Percentiles rank a stretch among this genome's conserved stretches.
These are phyloP conservation scores for Lachnellula cervina DNA, from an alignment of 2,329 filamentous ascomycete genomes.

Conservation along the genomic window DNA sequence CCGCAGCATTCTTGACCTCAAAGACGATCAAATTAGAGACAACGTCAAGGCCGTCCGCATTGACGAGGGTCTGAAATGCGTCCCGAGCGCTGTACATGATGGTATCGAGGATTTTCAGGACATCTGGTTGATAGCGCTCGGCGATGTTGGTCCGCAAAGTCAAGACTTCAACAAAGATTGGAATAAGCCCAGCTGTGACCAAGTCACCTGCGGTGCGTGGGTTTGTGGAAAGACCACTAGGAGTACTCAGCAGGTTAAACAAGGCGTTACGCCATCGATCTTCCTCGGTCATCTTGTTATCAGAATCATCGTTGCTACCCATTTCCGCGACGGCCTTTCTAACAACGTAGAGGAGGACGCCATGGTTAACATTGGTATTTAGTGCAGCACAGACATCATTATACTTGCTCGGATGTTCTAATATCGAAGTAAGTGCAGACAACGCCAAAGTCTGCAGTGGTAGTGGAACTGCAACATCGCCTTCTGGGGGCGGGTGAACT, in stretches of 20 bases:
- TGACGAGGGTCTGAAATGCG: conserved; percentile 78
- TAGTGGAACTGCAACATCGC: conserved; percentile 61
- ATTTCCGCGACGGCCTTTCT: conserved; percentile 86
- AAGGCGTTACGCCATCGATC: conserved; percentile 89
- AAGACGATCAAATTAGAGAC: conserved; percentile 82
- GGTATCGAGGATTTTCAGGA: conserved; percentile 82
- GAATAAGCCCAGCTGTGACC: conserved; percentile 83
- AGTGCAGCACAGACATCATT: conserved; percentile 84
- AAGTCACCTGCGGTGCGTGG: conserved; percentile 75
- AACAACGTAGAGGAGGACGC: conserved; percentile 87
- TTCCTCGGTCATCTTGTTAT: conserved; percentile 58
- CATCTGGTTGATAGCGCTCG: conserved; percentile 75
- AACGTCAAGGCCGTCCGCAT: conserved; percentile 78
- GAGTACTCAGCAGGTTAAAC: conserved; percentile 77
- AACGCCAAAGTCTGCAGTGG: conserved; percentile 80
- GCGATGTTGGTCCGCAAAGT: conserved; percentile 77
- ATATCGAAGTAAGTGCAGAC: conserved; percentile 77
- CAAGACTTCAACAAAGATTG: conserved; percentile 83
- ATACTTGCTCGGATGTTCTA: conserved; percentile 71
- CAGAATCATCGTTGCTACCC: conserved; percentile 50
- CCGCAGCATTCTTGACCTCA: conserved; percentile 67
- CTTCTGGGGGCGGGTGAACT: conserved; percentile 74
- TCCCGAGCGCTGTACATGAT: conserved; percentile 82
- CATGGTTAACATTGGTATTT: conserved; percentile 93
- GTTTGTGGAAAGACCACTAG: conserved; percentile 56